phyloP scores from a whole-genome alignment of 31 red algal genomes.

The Asparagopsis taxiformis region DNA sequence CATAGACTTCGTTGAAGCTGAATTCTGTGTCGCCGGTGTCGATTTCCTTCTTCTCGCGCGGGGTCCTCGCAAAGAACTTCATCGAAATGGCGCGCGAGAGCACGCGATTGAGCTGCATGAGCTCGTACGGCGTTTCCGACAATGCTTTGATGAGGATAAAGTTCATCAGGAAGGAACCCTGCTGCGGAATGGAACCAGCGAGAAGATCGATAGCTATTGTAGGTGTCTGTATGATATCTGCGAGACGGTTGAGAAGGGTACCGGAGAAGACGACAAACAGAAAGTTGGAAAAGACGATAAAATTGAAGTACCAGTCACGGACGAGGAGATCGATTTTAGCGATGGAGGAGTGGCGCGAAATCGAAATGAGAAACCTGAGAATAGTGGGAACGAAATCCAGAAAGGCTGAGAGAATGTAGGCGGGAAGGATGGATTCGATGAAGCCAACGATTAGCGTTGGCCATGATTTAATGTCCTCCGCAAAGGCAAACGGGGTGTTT shows the following conservation, averaged over 20 bases:
- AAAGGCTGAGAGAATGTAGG: conserved; percentile 63
- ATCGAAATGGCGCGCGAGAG: conserved; percentile 37
- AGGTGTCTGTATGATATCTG: conserved; percentile 33
- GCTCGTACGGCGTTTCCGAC: conserved; percentile 43
- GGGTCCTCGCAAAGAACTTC: conserved; percentile 64
- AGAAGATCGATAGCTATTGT: conserved; percentile 45
- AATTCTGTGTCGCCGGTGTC: conserved; percentile 36
- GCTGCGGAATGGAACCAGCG: conserved; percentile 50
- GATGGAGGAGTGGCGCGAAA: conserved; percentile 37
- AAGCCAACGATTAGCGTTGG: conserved; percentile 29
- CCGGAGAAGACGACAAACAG: conserved; percentile 72
- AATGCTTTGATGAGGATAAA: conserved; percentile 75
- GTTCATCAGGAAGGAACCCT: conserved; percentile 84
- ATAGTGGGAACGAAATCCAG: conserved; percentile 62
- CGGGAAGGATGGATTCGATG: conserved; percentile 65
- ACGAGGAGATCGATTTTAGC: conserved; percentile 44
- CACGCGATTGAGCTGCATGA: conserved; percentile 61
- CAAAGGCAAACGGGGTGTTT: conserved; percentile 55
- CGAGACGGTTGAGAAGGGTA: conserved; percentile 35
- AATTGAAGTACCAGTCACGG: conserved; percentile 71
- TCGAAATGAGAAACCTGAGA: conserved; percentile 35
- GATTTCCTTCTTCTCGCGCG: conserved; percentile 47
- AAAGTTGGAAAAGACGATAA: conserved; percentile 71
- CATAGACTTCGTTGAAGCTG: conserved; percentile 55
- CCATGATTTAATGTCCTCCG: conserved; percentile 33